phyloP scores from a whole-genome alignment of 2,329 filamentous ascomycete species.

The Verticillium dahliae region DNA sequence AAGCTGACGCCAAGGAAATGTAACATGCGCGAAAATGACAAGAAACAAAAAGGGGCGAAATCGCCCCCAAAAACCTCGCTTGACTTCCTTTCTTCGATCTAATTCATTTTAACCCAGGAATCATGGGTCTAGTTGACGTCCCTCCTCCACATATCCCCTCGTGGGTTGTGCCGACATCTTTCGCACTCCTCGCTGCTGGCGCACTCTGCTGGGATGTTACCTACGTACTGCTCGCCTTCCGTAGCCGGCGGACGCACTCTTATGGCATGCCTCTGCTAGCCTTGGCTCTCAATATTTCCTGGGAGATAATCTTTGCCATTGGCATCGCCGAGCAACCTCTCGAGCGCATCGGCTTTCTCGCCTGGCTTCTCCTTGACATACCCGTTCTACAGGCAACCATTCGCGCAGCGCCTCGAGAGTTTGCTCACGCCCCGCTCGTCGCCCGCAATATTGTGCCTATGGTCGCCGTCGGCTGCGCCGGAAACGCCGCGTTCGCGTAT shows the following conservation, averaged over 20 bases:
- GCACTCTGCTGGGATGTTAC: conserved; percentile 31
- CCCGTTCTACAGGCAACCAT: conserved; percentile 38
- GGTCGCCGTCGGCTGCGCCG: conserved; percentile 27
- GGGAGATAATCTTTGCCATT: conserved; percentile 43
- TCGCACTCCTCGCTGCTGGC: conserved; percentile 26
- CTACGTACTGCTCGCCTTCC: conserved; percentile 40
- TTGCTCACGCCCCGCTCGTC: conserved; percentile 31
- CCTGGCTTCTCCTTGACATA: conserved; percentile 44
- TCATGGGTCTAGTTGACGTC: conserved; percentile 1
- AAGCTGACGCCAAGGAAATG: no score
- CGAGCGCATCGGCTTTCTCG: conserved; percentile 34
- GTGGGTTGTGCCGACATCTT: conserved; percentile 31
- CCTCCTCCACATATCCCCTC: conserved; percentile 10
- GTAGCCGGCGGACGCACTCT: conserved; percentile 36
- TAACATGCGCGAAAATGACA: no score
- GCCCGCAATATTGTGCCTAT: conserved; percentile 30
- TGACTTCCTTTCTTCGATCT: not conserved
- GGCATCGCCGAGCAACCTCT: conserved; percentile 35
- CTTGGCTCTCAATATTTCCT: conserved; percentile 42
- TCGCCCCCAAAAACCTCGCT: no score
- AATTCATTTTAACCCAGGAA: not conserved
- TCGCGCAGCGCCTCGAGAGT: conserved; percentile 35
- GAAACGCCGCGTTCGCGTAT: conserved; percentile 33
- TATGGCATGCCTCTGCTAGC: conserved; percentile 43
- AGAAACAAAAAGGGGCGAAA: no score